A percentile compares a stretch with the other conserved stretches of the same genome.
These are phyloP conservation scores for Acacia crassicarpa DNA, from an alignment of 306 rosid genomes.

Conservation along the genomic window DNA sequence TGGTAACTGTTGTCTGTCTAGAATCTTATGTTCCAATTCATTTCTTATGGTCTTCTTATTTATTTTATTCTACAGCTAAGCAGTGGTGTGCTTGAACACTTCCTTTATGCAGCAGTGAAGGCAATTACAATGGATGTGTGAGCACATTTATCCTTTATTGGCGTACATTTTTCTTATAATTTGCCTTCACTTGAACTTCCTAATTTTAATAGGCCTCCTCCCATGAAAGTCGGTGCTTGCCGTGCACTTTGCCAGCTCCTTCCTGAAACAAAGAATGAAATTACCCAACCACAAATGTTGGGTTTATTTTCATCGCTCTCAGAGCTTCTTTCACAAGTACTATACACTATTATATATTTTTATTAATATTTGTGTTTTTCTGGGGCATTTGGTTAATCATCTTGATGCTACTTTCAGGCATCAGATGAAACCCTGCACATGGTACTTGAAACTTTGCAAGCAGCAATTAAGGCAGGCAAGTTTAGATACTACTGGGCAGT, in stretches of 20 bases:
- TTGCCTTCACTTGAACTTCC: constrained; percentile 20
- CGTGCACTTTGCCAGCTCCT: constrained; percentile 82
- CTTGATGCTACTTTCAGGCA: constrained; percentile 61
- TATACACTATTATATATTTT: constrained; percentile 12
- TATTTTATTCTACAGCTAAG: constrained; percentile 57
- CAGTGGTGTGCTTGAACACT: constrained; percentile 58
- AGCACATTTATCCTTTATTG: constrained; percentile 29
- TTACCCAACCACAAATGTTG: constrained; percentile 63
- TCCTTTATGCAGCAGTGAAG: constrained; percentile 71
- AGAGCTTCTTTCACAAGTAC: constrained; percentile 83
- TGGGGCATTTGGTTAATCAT: constrained; percentile 23
- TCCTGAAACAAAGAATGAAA: constrained; percentile 75
- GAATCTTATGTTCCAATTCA: constrained; percentile 10
- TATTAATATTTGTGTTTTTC: constrained; percentile 28
- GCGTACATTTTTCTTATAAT: constrained; percentile 23
- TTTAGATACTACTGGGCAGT: background rate
- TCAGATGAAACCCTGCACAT: constrained; percentile 88
- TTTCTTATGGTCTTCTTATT: constrained; percentile 15
- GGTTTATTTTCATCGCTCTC: constrained; percentile 77
- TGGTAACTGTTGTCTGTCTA: constrained; percentile 52
- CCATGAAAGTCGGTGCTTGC: constrained; percentile 94
- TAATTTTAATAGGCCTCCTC: constrained; percentile 69
- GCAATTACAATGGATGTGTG: constrained; percentile 84
- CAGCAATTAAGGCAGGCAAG: constrained; percentile 75
- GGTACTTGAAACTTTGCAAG: constrained; percentile 89